These are phyloP conservation scores for Pholiota adiposa DNA, from an alignment of 1,284 basidiomycete genomes.

Conservation along the genomic window DNA sequence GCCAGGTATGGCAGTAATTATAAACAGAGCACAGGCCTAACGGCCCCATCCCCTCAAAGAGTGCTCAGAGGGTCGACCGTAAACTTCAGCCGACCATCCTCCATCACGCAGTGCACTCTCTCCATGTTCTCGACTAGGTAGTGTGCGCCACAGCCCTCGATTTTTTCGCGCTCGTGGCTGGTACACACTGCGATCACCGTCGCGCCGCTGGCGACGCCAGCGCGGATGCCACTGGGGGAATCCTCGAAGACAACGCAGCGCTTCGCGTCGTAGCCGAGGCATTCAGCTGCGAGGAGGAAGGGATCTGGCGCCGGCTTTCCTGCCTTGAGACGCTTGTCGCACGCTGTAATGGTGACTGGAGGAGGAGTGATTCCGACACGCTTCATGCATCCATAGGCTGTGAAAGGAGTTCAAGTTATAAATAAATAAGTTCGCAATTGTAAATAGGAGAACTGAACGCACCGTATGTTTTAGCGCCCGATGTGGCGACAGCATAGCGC, in stretches of 20 bases:
- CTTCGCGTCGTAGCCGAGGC: slow-evolving; percentile 64
- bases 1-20: too few relatives aligned
- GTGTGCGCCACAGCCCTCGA: slow-evolving; percentile 70
- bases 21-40: too few relatives aligned
- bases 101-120: slow-evolving; percentile 49
- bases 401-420: slow-evolving; percentile 8
- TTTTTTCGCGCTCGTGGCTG: slow-evolving; percentile 58
- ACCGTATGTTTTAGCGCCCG: slow-evolving; percentile 77
- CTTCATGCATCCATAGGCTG: slow-evolving; percentile 72
- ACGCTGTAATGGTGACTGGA: slow-evolving; percentile 77
- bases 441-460: slow-evolving; percentile 26
- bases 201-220: slow-evolving; percentile 74
- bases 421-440: too few relatives aligned
- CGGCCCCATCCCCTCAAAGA: too few relatives aligned
- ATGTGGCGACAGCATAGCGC: slow-evolving; percentile 77
- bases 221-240: slow-evolving; percentile 74
- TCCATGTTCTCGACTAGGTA: slow-evolving; percentile 69
- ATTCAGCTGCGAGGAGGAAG: slow-evolving; percentile 75
- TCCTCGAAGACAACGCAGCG: slow-evolving; percentile 78
- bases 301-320: slow-evolving; percentile 76
- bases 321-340: slow-evolving; percentile 71
- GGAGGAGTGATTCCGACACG: slow-evolving; percentile 77
- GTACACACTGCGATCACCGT: slow-evolving; percentile 81
- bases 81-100: slow-evolving; percentile 44
- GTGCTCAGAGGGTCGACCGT: slow-evolving; percentile 5